These are phyloP conservation scores for Mycena venus DNA, from an alignment of 768 basidiomycete genomes.

Conservation along the genomic window DNA sequence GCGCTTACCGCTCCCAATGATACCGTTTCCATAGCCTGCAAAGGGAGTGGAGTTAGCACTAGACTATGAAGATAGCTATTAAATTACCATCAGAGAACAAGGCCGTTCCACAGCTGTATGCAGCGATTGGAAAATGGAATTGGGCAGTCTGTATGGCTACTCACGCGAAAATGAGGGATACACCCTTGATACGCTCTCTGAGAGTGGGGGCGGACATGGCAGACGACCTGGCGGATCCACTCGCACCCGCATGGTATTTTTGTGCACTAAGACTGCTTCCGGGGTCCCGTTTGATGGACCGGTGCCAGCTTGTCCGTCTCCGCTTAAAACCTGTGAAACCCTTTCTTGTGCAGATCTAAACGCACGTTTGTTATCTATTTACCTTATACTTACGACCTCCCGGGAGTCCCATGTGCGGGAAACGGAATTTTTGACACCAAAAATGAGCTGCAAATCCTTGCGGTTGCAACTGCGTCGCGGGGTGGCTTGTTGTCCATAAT, in stretches of 20 bases:
- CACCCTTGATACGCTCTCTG: conserved; percentile 57
- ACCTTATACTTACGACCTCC: neutral
- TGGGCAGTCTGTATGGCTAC: conserved; percentile 39
- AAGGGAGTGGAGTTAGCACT: conserved; percentile 8
- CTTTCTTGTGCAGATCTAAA: no score
- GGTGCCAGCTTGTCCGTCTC: neutral
- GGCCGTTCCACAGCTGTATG: conserved; percentile 83
- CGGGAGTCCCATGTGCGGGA: neutral
- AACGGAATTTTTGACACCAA: neutral
- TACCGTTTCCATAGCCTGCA: conserved; percentile 83
- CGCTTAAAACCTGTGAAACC: conserved; percentile 1
- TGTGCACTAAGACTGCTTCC: neutral
- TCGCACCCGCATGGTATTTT: neutral
- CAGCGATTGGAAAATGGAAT: neutral
- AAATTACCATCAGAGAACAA: conserved; percentile 85
- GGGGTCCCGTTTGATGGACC: conserved; percentile 18
- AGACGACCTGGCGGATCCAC: neutral
- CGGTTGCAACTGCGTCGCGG: no score
- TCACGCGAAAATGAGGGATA: conserved; percentile 90
- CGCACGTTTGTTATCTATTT: neutral
- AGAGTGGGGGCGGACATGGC: conserved; percentile 33
- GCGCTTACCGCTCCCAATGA: conserved; percentile 80
- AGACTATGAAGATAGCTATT: neutral
- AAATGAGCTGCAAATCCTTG: neutral
- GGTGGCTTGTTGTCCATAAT: no score